Base-by-base conservation (phyloP, 2,329 filamentous ascomycete genomes). In the Alternaria arborescens region DNA sequence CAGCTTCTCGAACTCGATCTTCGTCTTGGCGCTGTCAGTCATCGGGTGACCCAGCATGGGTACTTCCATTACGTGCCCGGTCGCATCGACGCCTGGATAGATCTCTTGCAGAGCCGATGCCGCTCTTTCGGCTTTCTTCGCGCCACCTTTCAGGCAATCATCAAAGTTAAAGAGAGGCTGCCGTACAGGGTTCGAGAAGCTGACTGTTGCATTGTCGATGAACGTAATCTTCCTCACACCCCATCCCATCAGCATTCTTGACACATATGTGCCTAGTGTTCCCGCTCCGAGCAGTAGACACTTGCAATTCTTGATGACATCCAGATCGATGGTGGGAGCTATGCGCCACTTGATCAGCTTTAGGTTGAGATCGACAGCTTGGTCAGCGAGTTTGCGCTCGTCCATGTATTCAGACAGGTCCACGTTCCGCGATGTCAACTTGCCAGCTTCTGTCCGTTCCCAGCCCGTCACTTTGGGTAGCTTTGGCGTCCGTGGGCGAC, bases 271-370 rank as follows among this genome's bases (percentile, higher is more conserved):
- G 8, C 95, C 95, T 1, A 99, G 84, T 0, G 95, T 99, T 14
- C 95, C 95, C 0, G 95, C 93, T 5, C 95, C 95, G 1, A 99
- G 87, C 3, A 99, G 82, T 16, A 99, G 85, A 74, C 95, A 99
- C 74, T 89, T 97, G 4, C 93, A 94, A 58, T 90, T 87, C 74
- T 97, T 97, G 75, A 98, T 94, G 30, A 87, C 87, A 30, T 97
- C 93, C 10, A 99, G 86, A 75, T 98, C 87, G 41, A 99, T 86
- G 52, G 89, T 89, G 0, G 95, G 95, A 8, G 93, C 92, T 71
- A 99, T 93, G 40, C 95, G 89, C 95, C 95, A 99, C 81, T 97
- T 99, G 89, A 99, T 99, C 59, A 99, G 85, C 80, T 98, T 98
- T 61, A 98, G 84, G 73, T 99, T 99, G 60, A 99, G 85, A 73